Evolutionary conservation across 2,329 filamentous ascomycete genomes (phyloP), one percentile per base, ranked within the genome.

Genomic region (Phoma herbarum): DNA sequence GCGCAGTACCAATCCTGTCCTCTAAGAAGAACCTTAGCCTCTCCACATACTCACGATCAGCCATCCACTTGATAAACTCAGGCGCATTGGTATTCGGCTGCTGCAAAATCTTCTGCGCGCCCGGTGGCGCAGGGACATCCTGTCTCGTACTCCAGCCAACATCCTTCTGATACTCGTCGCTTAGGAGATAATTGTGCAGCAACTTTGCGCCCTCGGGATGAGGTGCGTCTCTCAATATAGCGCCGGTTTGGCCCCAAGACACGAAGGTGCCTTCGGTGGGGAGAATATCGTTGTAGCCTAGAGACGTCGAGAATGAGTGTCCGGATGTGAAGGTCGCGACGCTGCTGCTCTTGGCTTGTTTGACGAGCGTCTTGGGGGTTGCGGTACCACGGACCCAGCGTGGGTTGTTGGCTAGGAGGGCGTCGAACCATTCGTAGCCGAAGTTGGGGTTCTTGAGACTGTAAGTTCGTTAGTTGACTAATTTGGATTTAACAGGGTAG

Each of bases 141-240:
- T 57, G 60, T 4, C 78, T 73, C 0, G 78, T 75, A 18, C 74
- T 75, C 79, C 78, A 77, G 7, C 61, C 69, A 3, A 71, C 72
- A 3, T 51, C 58, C 0, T 56, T 45, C 65, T 83, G 80, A 45
- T 62, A 77, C 53, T 82, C 81, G 1, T 71, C 56, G 53, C 75
- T 81, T 11, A 84, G 67, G 6, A 85, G 57, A 64, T 70, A 85
- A 65, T 77, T 81, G 63, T 81, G 77, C 9, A 85, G 76, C 25
- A 85, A 70, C 72, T 84, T 85, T 26, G 83, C 81, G 29, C 77
- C 77, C 67, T 85, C 82, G 0, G 81, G 81, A 48, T 82, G 81
- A 0, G 81, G 80, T 0, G 83, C 81, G 28, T 81, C 71, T 52
- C 78, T 79, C 28, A 82, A 72, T 56, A 86, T 85, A 1, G 77